Conservation (phyloP, 495 filamentous ascomycete species). For the Tuber aestivum region DNA sequence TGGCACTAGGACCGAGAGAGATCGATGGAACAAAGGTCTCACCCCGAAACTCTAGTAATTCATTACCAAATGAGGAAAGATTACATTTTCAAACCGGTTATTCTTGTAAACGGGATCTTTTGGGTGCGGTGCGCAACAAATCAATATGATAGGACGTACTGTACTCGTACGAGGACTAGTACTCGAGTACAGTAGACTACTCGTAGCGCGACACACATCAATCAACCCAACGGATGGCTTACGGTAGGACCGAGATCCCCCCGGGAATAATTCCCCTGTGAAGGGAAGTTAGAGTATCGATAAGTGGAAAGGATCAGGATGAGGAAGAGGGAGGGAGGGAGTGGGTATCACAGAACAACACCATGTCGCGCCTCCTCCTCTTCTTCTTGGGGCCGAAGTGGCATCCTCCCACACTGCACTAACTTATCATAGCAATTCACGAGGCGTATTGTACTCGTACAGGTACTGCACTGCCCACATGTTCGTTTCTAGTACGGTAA, state of each 20-base stretch:
- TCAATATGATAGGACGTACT: neutral
- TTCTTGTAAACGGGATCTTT: neutral
- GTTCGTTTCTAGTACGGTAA: neutral
- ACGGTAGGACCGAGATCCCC: neutral
- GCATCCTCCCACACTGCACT: neutral
- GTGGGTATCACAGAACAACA: neutral
- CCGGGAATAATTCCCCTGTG: neutral
- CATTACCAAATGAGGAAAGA: too few species aligned
- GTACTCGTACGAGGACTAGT: too few species aligned
- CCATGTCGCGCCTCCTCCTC: neutral
- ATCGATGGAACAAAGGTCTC: too few species aligned
- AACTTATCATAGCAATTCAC: too few species aligned
- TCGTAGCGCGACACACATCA: neutral
- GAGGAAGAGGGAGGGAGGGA: neutral
- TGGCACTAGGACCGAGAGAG: too few species aligned
- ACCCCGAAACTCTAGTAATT: too few species aligned
- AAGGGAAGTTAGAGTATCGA: neutral
- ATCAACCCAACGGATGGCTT: neutral
- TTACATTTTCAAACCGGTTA: too few species aligned
- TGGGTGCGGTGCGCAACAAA: neutral
- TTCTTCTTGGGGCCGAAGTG: neutral
- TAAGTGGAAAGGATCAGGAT: neutral
- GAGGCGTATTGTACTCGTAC: neutral
- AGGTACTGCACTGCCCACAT: neutral
- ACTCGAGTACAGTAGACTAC: too few species aligned